These are phyloP conservation scores for Emmonsia crescens DNA, from an alignment of 2,329 filamentous ascomycete genomes.

Conservation along the genomic window DNA sequence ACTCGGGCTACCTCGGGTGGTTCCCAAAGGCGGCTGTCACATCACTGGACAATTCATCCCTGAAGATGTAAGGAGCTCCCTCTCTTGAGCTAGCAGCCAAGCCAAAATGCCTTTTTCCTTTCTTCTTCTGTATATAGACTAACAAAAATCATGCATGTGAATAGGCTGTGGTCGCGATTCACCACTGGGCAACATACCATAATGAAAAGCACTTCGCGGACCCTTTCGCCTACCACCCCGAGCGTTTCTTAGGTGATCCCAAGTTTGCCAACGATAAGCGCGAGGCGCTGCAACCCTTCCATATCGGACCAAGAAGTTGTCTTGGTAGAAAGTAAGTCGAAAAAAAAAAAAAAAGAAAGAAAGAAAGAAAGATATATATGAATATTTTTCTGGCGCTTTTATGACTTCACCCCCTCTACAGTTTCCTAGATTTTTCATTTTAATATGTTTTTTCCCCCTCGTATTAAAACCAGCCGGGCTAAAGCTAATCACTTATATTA, in stretches of 20 bases:
- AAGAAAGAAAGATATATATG: background rate
- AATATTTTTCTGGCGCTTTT: background rate
- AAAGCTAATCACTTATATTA: background rate
- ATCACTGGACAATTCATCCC: slow-evolving; percentile 31
- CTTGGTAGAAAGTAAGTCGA: slow-evolving; percentile 39
- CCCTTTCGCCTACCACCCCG: slow-evolving; percentile 37
- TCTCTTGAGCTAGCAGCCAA: background rate
- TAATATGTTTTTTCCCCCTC: background rate
- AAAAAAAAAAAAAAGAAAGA: background rate
- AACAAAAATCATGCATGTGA: background rate
- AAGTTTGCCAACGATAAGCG: slow-evolving; percentile 33
- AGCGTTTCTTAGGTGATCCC: slow-evolving; percentile 33
- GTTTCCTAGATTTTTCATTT: background rate
- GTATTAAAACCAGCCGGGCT: background rate
- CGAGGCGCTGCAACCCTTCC: slow-evolving; percentile 40
- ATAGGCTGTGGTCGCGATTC: slow-evolving; percentile 35
- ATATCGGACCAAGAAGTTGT: slow-evolving; percentile 40
- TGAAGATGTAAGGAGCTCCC: slow-evolving; percentile 11
- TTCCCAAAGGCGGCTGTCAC: slow-evolving; percentile 15
- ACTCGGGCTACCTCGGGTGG: slow-evolving; percentile 15
- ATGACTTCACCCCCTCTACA: background rate
- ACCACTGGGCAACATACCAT: slow-evolving; percentile 38
- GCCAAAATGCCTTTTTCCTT: background rate
- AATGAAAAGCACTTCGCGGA: slow-evolving; percentile 36
- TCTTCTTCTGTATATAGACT: background rate